Conservation (phyloP, 176 grass and related monocot genomes). For the Carex pumila region DNA sequence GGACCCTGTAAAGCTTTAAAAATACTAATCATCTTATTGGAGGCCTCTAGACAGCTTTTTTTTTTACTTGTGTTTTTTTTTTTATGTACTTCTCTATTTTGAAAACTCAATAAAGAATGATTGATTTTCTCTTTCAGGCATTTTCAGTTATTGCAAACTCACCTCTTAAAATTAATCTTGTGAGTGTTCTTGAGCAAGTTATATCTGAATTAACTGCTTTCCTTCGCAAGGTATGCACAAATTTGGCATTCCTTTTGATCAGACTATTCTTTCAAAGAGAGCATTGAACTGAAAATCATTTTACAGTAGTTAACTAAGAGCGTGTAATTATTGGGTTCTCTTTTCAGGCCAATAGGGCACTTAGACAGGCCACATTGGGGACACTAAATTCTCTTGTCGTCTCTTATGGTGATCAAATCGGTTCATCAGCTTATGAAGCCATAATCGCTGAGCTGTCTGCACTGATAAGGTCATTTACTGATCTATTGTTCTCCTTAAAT, state of each 20-base stretch:
- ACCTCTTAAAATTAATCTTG: slow-evolving; percentile 62
- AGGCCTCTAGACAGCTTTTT: background rate
- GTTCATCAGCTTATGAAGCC: slow-evolving; percentile 67
- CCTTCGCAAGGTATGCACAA: slow-evolving; percentile 55
- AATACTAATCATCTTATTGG: background rate
- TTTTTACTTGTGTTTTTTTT: background rate
- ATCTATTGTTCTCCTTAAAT: background rate
- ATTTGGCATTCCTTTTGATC: background rate
- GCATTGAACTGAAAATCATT: background rate
- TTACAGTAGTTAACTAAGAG: background rate
- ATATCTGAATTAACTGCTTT: slow-evolving; percentile 86
- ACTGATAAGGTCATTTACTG: slow-evolving; percentile 61
- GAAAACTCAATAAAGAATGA: background rate
- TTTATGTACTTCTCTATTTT: background rate
- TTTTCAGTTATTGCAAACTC: slow-evolving; percentile 91
- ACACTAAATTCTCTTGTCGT: slow-evolving; percentile 75
- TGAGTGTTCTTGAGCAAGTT: slow-evolving; percentile 77
- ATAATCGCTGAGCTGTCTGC: slow-evolving; percentile 80
- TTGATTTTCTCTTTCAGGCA: slow-evolving; percentile 36
- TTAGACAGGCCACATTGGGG: slow-evolving; percentile 76
- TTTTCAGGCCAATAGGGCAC: slow-evolving; percentile 71
- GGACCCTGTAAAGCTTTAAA: background rate
- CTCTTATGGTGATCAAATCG: slow-evolving; percentile 77
- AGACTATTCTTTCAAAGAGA: background rate
- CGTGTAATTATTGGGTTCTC: background rate